phyloP scores from a whole-genome alignment of 208 protist species.

The Trypanosoma caninum region DNA sequence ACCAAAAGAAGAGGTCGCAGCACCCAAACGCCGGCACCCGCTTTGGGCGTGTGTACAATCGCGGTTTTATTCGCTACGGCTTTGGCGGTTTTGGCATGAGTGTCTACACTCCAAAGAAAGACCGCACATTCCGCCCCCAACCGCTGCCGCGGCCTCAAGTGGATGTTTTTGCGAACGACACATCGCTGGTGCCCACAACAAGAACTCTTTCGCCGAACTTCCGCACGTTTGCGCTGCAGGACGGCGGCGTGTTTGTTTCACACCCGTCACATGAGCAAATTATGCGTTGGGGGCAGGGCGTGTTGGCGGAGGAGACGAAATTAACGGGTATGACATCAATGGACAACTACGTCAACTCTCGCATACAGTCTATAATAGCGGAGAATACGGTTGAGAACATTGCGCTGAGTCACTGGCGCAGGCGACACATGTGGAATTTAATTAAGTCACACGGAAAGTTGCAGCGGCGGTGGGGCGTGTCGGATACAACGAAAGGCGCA shows the following conservation, averaged over 20 bases:
- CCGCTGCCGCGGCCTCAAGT: conserved; percentile 15
- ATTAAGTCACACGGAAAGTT: conserved; percentile 80
- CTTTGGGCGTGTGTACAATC: conserved; percentile 86
- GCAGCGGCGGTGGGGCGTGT: conserved; percentile 73
- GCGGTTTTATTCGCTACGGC: conserved; percentile 83
- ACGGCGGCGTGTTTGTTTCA: conserved; percentile 76
- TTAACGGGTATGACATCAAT: conserved; percentile 62
- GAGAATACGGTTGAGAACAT: conserved; percentile 87
- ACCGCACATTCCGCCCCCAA: conserved; percentile 58
- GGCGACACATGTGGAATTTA: conserved; percentile 82
- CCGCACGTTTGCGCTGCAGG: conserved; percentile 70
- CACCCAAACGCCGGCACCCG: conserved; percentile 83
- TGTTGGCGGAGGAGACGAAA: conserved; percentile 61
- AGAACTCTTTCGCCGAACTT: conserved; percentile 81
- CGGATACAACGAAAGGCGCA: conserved; percentile 65
- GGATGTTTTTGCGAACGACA: conserved; percentile 35
- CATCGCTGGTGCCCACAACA: conserved; percentile 53
- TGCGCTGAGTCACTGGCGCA: conserved; percentile 78
- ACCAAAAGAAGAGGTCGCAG: conserved; percentile 78
- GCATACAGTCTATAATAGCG: conserved; percentile 87
- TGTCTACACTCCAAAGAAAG: conserved; percentile 83
- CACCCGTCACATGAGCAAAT: conserved; percentile 83
- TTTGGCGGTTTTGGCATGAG: conserved; percentile 90
- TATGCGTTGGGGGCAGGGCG: conserved; percentile 74
- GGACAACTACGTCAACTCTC: conserved; percentile 78